Evolutionary conservation across 257 asterid genomes (phyloP), one percentile per base, ranked within the genome.

Genomic region (Jasminum sambac): DNA sequence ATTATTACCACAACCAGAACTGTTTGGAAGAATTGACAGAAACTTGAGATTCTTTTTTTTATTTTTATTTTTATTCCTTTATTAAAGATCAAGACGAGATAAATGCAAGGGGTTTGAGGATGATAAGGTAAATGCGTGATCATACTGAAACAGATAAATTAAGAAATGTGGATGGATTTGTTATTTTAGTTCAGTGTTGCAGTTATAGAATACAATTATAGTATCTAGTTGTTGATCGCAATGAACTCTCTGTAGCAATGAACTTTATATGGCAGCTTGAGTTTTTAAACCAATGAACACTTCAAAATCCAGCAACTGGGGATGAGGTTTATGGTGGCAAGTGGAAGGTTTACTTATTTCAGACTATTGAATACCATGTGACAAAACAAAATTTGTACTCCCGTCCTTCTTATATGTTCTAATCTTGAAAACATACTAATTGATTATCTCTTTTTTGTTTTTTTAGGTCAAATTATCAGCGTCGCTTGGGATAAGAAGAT

Each of bases 401-500:
- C 5, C 43, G 19, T 58, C 36, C 65, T 58, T 42, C 42, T 63
- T 50, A 38, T 12, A 41, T 43, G 68, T 70, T 62, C 38, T 23
- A 24, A 43, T 39, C 75, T 24, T 34, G 72, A 44, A 61, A 46
- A 21, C 43, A 37, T 5, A 2, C 68, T 21, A 40, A 41, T 19
- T 21, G 64, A 7, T 71, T 64, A 21, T 5, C 41, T 24, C 48
- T 62, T 26, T 64, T 73, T 7, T 66, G 11, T 73, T 55, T 50
- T 11, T 77, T 70, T 70, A 95, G 99, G 88, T 81, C 92, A 89
- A 71, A 43, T 84, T 59, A 69, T 89, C 76, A 78, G 84, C 11
- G 87, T 88, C 75, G 88, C 96, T 63, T 91, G 93, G 96, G 99
- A 91, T 78, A 86, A 71, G 70, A 95, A 83, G 77, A 78, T 95